These are phyloP conservation scores for Aurantiochytrium sp. DNA, from an alignment of 108 stramenopile genomes.

Conservation along the genomic window DNA sequence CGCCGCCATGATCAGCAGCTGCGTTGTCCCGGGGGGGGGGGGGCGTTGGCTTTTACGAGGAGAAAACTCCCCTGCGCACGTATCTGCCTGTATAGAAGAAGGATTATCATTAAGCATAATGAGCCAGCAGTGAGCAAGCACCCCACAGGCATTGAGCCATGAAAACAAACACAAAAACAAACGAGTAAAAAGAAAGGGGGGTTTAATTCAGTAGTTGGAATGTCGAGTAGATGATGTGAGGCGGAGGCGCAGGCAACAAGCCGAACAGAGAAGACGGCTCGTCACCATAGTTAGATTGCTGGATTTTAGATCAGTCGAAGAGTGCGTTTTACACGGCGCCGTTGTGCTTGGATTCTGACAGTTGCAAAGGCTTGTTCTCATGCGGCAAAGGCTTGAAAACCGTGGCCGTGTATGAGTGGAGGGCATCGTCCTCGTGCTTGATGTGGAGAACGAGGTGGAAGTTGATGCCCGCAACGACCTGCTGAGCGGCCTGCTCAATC, in stretches of 20 bases:
- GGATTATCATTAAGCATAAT: neutral
- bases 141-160: neutral
- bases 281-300: neutral
- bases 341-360: neutral
- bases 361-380: neutral
- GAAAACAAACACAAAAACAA: neutral
- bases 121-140: neutral
- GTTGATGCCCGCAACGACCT: slow-evolving; percentile 16
- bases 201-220: neutral
- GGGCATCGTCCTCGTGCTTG: slow-evolving; percentile 10
- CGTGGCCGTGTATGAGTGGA: neutral
- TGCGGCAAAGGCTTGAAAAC: neutral
- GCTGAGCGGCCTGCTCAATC: neutral
- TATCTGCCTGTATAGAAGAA: neutral
- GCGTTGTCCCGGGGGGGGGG: no score
- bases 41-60: no score
- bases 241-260: no score
- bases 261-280: no score
- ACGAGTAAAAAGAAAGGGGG: neutral
- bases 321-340: neutral
- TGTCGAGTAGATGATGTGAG: no score
- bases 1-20: no score
- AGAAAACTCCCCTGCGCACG: no score
- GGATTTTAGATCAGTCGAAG: neutral
- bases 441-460: neutral